phyloP scores from a whole-genome alignment of 768 basidiomycete genomes.

The Tubosaeta sp. region DNA sequence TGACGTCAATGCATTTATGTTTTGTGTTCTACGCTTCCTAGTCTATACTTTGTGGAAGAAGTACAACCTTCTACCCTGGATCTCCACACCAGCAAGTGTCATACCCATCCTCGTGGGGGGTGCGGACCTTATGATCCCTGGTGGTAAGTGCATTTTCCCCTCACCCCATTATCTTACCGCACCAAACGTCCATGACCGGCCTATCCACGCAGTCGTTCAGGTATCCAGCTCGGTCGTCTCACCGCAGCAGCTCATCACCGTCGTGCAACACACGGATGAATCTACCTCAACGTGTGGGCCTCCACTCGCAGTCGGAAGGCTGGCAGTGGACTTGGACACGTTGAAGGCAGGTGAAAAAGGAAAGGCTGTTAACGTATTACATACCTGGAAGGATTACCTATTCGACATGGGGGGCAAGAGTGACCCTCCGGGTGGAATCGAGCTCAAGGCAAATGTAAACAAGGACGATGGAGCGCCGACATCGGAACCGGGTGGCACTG shows the following conservation, averaged over 20 bases:
- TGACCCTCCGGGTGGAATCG: slow-evolving; percentile 47
- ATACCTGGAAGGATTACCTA: slow-evolving; percentile 73
- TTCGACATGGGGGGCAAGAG: slow-evolving; percentile 69
- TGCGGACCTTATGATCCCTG: slow-evolving; percentile 88
- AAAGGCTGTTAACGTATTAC: slow-evolving; percentile 70
- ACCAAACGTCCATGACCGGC: neutral
- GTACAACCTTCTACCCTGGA: slow-evolving; percentile 57
- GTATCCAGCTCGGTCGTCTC: slow-evolving; percentile 37
- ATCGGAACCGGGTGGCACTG: slow-evolving; percentile 6
- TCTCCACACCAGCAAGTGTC: slow-evolving; percentile 70
- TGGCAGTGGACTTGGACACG: slow-evolving; percentile 53
- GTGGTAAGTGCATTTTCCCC: slow-evolving; percentile 46
- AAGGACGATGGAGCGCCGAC: slow-evolving; percentile 7
- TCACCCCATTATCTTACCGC: neutral
- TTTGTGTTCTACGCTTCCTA: slow-evolving; percentile 12
- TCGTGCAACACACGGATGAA: slow-evolving; percentile 46
- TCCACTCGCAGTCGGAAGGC: slow-evolving; percentile 72
- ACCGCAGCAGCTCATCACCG: slow-evolving; percentile 55
- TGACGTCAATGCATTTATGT: neutral
- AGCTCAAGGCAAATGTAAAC: slow-evolving; percentile 18
- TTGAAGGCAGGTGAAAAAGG: slow-evolving; percentile 58
- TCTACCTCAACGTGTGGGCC: slow-evolving; percentile 28
- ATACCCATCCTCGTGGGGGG: slow-evolving; percentile 69
- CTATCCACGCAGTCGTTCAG: slow-evolving; percentile 47
- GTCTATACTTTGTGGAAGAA: slow-evolving; percentile 81